Evolutionary conservation across 805 yeast genomes (phyloP).

Genomic region (Metschnikowia baotianmanensis): DNA sequence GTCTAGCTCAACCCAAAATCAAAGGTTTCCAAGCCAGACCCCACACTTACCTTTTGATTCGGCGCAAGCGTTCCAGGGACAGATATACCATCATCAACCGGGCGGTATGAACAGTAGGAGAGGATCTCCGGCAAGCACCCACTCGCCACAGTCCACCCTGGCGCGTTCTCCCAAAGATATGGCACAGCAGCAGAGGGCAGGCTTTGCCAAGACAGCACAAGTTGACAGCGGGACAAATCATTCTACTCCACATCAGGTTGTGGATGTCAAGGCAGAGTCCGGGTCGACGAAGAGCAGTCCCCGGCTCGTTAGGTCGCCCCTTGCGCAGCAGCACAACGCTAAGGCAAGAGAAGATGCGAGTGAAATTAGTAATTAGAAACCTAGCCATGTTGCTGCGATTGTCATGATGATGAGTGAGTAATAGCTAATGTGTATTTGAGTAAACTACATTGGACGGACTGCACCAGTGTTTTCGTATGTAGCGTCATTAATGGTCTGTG

Average conservation of each 20-base stretch:
- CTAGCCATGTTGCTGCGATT: neutral
- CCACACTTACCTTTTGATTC: constrained; percentile 8
- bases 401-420: neutral
- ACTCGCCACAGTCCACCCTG: constrained; percentile 29
- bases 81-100: constrained; percentile 3
- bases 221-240: constrained; percentile 4
- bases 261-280: neutral
- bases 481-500: constrained; percentile 1
- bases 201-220: neutral
- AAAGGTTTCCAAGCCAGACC: constrained; percentile 3
- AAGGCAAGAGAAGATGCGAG: neutral
- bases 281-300: constrained; percentile 8
- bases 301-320: constrained; percentile 9
- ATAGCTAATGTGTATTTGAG: neutral
- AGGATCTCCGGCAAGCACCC: constrained; percentile 20
- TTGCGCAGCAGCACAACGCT: constrained; percentile 7
- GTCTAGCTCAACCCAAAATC: neutral
- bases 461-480: too few species aligned
- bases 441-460: too few species aligned
- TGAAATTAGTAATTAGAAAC: neutral
- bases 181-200: constrained; percentile 18
- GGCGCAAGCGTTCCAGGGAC: constrained; percentile 10
- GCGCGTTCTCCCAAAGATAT: constrained; percentile 32
- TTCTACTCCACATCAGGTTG: constrained; percentile 4
- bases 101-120: constrained; percentile 16